Base-by-base conservation (phyloP, 345 rosid genomes). In the Pugionium dolabratum region DNA sequence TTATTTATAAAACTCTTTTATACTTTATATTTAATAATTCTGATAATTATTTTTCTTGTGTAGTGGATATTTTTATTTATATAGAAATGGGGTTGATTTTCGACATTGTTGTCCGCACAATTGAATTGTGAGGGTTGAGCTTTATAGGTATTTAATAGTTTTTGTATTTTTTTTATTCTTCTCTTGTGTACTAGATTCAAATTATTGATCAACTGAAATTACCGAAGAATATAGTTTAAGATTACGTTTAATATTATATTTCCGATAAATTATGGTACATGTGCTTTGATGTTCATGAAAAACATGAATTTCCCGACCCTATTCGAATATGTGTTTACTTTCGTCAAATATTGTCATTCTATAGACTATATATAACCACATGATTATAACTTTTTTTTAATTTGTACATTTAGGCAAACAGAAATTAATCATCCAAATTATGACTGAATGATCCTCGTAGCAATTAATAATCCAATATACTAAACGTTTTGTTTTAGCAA, bases 181-280 rank as follows among this genome's bases (percentile, higher is more conserved):
- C 39, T 10, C 32, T 7, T n/a, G 27, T 53, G n/a, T n/a, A n/a
- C n/a, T n/a, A n/a, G n/a, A n/a, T 71, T 71, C 64, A 71, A 71
- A 71, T 64, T 3, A 71, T 71, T 71, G 70, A 71, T 41, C 54
- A 72, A 72, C 71, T 72, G 76, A 64, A 72, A 64, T n/a, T 47
- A 64, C 60, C 11, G 48, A 48, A 36, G 71, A 50, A 64, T 72
- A 72, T 72, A 72, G 71, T 58, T 57, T 72, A 64, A 56, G 70
- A 72, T 64, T 56, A 18, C 11, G 46, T 11, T 8, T 40, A 35
- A 10, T 54, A 62, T 18, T 49, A 40, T 33, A 40, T 9, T 2
- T 4, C 1, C 1, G 44, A 47, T 47, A 25, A 28, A 56, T 47
- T 40, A 51, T 40, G 58, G 46, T 64, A 40, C 66, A 72, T 72